Evolutionary conservation across 371 early-diverging fungal species (phyloP).

Genomic region (Mucor lusitanicus): DNA sequence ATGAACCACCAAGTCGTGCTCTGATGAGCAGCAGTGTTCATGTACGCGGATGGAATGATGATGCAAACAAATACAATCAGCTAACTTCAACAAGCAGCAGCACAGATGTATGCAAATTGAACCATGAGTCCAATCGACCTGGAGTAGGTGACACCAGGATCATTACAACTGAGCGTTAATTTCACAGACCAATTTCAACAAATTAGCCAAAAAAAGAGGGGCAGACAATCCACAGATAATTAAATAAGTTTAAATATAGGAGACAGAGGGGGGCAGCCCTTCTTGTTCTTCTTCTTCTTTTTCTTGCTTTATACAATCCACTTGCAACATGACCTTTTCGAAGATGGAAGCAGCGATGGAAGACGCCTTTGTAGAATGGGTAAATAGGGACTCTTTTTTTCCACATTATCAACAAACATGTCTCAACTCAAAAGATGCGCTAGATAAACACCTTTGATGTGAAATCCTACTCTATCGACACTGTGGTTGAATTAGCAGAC

Average conservation of each 20-base stretch:
- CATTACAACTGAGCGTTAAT: neutral
- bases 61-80: neutral
- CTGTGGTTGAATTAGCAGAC: conserved; percentile 79
- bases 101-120: neutral
- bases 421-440: conserved; percentile 2
- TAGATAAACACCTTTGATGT: conserved; percentile 77
- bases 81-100: neutral
- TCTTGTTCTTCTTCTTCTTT: conserved; percentile 1
- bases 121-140: neutral
- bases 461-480: conserved; percentile 62
- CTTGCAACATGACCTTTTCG: conserved; percentile 43
- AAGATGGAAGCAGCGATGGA: conserved; percentile 54
- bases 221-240: conserved; percentile 1
- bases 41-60: neutral
- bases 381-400: conserved; percentile 13
- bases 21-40: neutral
- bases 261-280: neutral
- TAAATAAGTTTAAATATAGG: neutral
- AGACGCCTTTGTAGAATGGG: conserved; percentile 62
- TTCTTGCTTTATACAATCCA: neutral
- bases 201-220: conserved; percentile 1
- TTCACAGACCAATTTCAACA: neutral
- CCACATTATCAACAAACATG: neutral
- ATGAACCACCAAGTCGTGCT: neutral
- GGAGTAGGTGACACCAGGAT: neutral